Evolutionary conservation across 371 early-diverging fungal genomes (phyloP), one percentile per base, ranked within the genome.

Genomic region (Haplosporangium sp.): DNA sequence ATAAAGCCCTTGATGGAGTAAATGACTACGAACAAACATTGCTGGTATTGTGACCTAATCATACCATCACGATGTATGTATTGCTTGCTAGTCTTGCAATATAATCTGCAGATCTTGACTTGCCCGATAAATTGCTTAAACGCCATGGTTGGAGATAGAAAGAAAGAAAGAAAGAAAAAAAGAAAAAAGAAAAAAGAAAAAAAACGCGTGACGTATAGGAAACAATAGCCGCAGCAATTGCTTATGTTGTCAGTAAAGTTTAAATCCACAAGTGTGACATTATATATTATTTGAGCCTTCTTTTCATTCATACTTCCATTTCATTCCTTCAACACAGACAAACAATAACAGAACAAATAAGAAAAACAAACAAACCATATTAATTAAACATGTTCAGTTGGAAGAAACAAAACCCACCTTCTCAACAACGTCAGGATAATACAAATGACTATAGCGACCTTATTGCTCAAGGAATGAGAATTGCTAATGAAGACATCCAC

Each of bases 381-480:
- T 27, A 27, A 27, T 1, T 27, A 27, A 56, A 40, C 53, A 79
- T 81, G 82, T 81, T 81, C 48, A 71, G 72, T 50, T 81, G 82
- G 82, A 81, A 81, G 60, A 81, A 81, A 58, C 75, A 81, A 63
- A 78, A 78, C 64, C 79, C 79, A 10, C 82, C 82, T 4, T 81
- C 82, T 35, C 74, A 69, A 50, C 69, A 56, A 47, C 70, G 56
- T 6, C 69, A 61, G 48, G 8, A 61, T n/a, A 53, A 9, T 38
- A 44, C 60, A n/a, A 57, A 45, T 3, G 75, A 81, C 47, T 81
- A 81, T 48, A 65, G 62, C 61, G 72, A 75, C 63, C 65, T 81
- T 52, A 69, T 81, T 62, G 69, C 75, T 11, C 82, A 75, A 5
- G 82, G 75, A 17, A 52, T 72, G 66, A 64, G 69, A 11, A 69